These are phyloP conservation scores for Kwoniella europaea DNA, from an alignment of 768 basidiomycete species.

Conservation along the genomic window DNA sequence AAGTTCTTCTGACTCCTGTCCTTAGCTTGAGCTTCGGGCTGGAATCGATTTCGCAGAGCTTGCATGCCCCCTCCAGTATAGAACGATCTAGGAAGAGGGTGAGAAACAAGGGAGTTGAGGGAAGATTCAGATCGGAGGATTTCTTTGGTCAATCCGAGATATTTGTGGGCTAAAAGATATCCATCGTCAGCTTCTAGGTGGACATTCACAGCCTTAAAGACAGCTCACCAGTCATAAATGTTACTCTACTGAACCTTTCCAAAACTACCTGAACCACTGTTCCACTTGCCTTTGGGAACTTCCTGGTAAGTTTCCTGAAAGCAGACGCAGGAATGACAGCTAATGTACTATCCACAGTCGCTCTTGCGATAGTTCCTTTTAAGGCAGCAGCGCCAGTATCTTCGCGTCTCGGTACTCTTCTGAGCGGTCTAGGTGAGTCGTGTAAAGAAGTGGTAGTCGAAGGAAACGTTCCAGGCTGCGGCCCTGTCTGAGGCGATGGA, in stretches of 20 bases:
- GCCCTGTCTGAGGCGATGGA: conserved; percentile 16
- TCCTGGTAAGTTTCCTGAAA: conserved; percentile 89
- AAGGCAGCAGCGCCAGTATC: conserved; percentile 31
- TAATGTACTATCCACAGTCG: conserved; percentile 89
- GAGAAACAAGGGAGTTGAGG: conserved; percentile 95
- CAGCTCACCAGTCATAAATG: conserved; percentile 78
- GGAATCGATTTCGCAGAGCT: conserved; percentile 87
- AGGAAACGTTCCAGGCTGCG: conserved; percentile 5
- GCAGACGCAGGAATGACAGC: conserved; percentile 99
- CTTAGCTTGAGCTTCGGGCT: conserved; percentile 50
- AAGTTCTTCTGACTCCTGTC: conserved; percentile 10
- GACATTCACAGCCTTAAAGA: neutral
- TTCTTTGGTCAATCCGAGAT: conserved; percentile 91
- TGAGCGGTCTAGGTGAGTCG: conserved; percentile 8
- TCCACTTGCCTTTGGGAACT: conserved; percentile 94
- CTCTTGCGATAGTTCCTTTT: conserved; percentile 71
- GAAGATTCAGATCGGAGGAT: conserved; percentile 95
- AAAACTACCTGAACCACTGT: conserved; percentile 95
- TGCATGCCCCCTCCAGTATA: conserved; percentile 91
- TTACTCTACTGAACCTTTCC: conserved; percentile 94
- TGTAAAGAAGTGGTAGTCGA: conserved; percentile 10
- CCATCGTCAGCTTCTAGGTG: neutral
- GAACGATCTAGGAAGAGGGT: conserved; percentile 87
- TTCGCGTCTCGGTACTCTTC: neutral
- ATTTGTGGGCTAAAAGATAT: conserved; percentile 71